Evolutionary conservation across 176 grass and related monocot genomes (phyloP), one percentile per base, ranked within the genome.

Genomic region (Carex littledalei): DNA sequence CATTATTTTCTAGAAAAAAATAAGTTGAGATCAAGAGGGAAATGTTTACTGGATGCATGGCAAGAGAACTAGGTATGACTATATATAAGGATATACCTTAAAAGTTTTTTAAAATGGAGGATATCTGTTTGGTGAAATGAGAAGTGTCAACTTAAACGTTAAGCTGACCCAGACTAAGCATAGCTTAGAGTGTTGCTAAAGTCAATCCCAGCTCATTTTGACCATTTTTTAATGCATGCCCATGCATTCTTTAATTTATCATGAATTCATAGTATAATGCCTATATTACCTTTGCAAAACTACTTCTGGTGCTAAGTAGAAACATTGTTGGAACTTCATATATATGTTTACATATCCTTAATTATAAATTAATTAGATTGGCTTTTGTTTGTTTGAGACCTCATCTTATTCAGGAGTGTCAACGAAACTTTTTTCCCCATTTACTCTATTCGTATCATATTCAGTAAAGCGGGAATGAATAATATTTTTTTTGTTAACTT

Each of bases 111-210:
- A 49, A 78, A 73, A 70, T 70, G 52, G 84, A 1, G 14, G 20
- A 58, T 63, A 72, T 64, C 37, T 80, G 54, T 67, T 80, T 90
- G 66, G 86, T 85, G 84, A 81, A 34, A 71, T 45, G 39, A 68
- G 50, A 67, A 71, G 47, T 88, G 63, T 80, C 64, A 84, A 52
- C 49, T 84, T 52, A 72, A 69, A 67, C 84, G 78, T 45, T 85
- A 55, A 34, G 47, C 24, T 61, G 29, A 47, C n/a, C 7, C 64
- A 69, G 24, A 67, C 18, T 2, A 21, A 56, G 50, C 62, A 43
- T 56, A 75, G 24, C 89, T 90, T 73, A 67, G 86, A 90, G 86
- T 84, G 87, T 79, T 71, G 83, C 79, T 86, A 82, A 94, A 91
- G 92, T 94, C 92, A 91, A 88, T 39, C 34, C 54, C 79, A 81